Conservation (phyloP, 139 green algal species). For the Picochlorum sp. region DNA sequence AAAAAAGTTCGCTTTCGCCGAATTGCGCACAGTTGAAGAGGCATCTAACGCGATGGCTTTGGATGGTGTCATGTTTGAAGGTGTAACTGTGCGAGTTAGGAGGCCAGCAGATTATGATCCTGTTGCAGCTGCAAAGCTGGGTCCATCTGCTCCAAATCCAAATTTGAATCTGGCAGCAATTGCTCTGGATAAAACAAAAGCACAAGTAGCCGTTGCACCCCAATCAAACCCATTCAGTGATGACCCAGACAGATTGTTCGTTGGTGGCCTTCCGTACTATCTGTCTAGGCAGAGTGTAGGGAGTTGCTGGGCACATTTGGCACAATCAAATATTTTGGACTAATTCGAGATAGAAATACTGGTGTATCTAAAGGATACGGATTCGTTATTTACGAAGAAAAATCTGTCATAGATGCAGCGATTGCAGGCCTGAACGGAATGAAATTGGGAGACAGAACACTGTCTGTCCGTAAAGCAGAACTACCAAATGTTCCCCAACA, state of each 20-base stretch:
- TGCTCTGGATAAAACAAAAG: slow-evolving; percentile 44
- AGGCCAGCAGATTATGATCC: slow-evolving; percentile 98
- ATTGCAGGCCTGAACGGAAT: slow-evolving; percentile 87
- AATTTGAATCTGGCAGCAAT: slow-evolving; percentile 92
- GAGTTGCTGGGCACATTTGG: slow-evolving; percentile 91
- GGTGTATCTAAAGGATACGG: slow-evolving; percentile 91
- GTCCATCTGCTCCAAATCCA: slow-evolving; percentile 71
- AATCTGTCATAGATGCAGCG: slow-evolving; percentile 73
- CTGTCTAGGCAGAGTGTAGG: slow-evolving; percentile 84
- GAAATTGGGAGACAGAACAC: slow-evolving; percentile 87
- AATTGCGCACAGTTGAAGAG: slow-evolving; percentile 70
- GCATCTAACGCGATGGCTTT: slow-evolving; percentile 69
- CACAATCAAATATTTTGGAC: slow-evolving; percentile 77
- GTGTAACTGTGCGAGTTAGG: slow-evolving; percentile 79
- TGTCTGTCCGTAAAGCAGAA: slow-evolving; percentile 60
- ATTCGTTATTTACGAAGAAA: slow-evolving; percentile 87
- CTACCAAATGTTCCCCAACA: neutral
- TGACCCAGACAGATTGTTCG: slow-evolving; percentile 71
- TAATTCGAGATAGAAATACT: slow-evolving; percentile 90
- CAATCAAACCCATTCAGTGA: neutral
- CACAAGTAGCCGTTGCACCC: neutral
- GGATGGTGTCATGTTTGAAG: slow-evolving; percentile 94
- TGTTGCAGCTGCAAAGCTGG: slow-evolving; percentile 62
- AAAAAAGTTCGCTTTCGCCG: slow-evolving; percentile 88
- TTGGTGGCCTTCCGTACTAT: slow-evolving; percentile 96